Percentiles rank a stretch among this genome's conserved stretches.
phyloP scores from a whole-genome alignment of 352 stramenopile species.

The Phytopythium litorale region DNA sequence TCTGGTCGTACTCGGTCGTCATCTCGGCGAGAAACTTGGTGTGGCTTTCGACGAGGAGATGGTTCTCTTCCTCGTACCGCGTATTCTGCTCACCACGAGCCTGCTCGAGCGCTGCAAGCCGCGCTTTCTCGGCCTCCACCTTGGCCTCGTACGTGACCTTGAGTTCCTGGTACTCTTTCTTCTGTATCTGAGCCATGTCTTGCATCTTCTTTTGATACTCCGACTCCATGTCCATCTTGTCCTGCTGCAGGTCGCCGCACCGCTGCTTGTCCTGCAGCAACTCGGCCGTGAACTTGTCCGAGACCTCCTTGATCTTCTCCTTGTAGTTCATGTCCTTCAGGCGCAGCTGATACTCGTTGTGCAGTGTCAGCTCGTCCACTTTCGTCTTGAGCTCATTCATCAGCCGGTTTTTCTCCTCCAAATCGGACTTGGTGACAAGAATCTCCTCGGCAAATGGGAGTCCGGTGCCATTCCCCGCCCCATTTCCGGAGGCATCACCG shows the following conservation, averaged over 20 bases:
- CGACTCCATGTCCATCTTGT: constrained; percentile 90
- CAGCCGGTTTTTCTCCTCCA: constrained; percentile 91
- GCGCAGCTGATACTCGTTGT: constrained; percentile 95
- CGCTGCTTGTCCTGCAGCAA: constrained; percentile 91
- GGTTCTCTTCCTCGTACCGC: constrained; percentile 72
- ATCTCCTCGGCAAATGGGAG: constrained; percentile 90
- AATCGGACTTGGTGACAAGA: constrained; percentile 90
- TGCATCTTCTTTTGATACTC: constrained; percentile 91
- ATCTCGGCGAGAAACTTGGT: constrained; percentile 89
- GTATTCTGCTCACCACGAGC: constrained; percentile 69
- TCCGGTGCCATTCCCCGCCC: constrained; percentile 50
- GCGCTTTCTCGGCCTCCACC: constrained; percentile 89
- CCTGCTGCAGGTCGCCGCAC: constrained; percentile 84
- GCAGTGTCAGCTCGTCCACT: constrained; percentile 91
- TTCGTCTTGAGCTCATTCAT: constrained; percentile 94
- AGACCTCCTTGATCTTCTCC: constrained; percentile 95
- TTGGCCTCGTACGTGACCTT: constrained; percentile 90
- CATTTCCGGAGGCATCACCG: constrained; percentile 11
- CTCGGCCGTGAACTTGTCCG: constrained; percentile 92
- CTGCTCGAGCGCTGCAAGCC: constrained; percentile 81
- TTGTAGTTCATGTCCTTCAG: constrained; percentile 96
- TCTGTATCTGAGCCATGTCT: constrained; percentile 88
- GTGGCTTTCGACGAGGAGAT: constrained; percentile 73
- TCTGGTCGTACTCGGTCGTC: constrained; percentile 90
- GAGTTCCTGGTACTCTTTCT: constrained; percentile 88